phyloP scores from a whole-genome alignment of 306 rosid genomes.

The Vigna angularis region DNA sequence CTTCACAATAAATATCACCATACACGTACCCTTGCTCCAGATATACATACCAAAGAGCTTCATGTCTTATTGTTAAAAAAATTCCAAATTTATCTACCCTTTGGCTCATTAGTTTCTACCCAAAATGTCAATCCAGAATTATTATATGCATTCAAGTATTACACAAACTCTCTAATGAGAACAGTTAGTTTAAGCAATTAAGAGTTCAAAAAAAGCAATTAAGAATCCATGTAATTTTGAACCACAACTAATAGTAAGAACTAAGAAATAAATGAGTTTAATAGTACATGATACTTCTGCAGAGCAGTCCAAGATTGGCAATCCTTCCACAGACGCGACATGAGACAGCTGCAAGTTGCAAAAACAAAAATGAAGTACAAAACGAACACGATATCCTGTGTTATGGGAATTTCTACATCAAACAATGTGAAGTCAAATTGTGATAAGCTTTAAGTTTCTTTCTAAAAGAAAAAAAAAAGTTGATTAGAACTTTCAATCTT shows the following conservation, averaged over 20 bases:
- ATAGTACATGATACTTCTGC: slow-evolving; percentile 74
- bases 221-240: slow-evolving; percentile 6
- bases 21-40: neutral
- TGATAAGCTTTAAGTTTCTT: slow-evolving; percentile 19
- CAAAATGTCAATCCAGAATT: slow-evolving; percentile 19
- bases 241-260: slow-evolving; percentile 29
- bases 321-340: slow-evolving; percentile 74
- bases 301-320: slow-evolving; percentile 82
- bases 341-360: slow-evolving; percentile 74
- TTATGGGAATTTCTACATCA: slow-evolving; percentile 10
- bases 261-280: slow-evolving; percentile 33
- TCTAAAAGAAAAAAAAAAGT: neutral
- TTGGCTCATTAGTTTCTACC: slow-evolving; percentile 1
- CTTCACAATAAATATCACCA: neutral
- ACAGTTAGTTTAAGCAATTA: neutral
- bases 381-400: slow-evolving; percentile 31
- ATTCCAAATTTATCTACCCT: slow-evolving; percentile 8
- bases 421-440: slow-evolving; percentile 20
- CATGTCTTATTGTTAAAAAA: slow-evolving; percentile 12
- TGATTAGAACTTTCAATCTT: slow-evolving; percentile 22
- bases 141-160: slow-evolving; percentile 17
- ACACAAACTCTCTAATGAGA: slow-evolving; percentile 21
- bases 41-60: neutral
- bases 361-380: slow-evolving; percentile 23
- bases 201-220: slow-evolving; percentile 13